Evolutionary conservation across 169 alveolate genomes (phyloP), one percentile per base, ranked within the genome.

Genomic region (Plasmodium gallinaceum): DNA sequence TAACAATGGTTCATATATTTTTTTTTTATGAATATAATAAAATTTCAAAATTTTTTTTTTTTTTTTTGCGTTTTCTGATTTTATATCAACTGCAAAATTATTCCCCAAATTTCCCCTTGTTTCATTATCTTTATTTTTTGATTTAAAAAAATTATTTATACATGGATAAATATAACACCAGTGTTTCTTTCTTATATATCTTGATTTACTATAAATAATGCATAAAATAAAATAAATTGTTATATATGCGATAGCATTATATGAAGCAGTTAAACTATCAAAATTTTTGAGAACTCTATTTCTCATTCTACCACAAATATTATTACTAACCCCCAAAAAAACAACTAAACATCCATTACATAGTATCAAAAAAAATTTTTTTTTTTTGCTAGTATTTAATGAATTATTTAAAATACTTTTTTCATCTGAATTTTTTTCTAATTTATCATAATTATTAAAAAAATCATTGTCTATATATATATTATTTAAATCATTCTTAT

Each of bases 301-400:
- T 46, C 89, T 62, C 89, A 78, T 78, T 43, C 89, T 52, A 4
- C 89, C 89, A 45, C 89, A 78, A 10, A 78, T 78, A 57, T 78
- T 78, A 42, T 78, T 78, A 24, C 78, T 78, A 12, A 78, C 89
- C 37, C 89, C 89, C 42, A 78, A 51, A 14, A 78, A 64, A 9
- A 78, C 89, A 65, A 78, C 89, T 66, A 78, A 78, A 78, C 89
- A 78, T 2, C 89, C 89, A 65, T 78, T 78, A 60, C 48, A 78
- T 48, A 78, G 64, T 37, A 78, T 78, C 26, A 64, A 78, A 57
- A 78, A 64, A 78, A 78, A 78, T 58, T 64, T 64, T 16, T 64
- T 78, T 39, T 64, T n/a, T 37, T 37, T 78, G 46, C 51, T 32
- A 32, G 4, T 4, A 32, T 32, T 32, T 32, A 4, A 32, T 32